Percentiles rank a stretch among this genome's conserved stretches.
These are phyloP conservation scores for Lignosus rhinocerotis DNA, from an alignment of 1,284 basidiomycete species.

Conservation along the genomic window DNA sequence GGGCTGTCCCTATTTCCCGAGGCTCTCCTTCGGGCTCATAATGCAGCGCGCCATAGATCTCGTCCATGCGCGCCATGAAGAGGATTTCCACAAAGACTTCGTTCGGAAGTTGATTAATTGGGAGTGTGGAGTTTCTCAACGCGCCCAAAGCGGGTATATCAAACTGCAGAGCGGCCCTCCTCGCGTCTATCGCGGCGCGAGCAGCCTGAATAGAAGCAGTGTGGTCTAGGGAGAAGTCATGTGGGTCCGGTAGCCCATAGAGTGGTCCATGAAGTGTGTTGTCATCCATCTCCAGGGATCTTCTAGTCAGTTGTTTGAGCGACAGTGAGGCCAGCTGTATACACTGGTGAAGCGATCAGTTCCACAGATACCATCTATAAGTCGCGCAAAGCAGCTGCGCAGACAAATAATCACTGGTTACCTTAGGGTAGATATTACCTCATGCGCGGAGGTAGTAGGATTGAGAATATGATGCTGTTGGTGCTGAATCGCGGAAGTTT, in stretches of 20 bases:
- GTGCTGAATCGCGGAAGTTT: too few relatives aligned
- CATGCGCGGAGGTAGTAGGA: too few relatives aligned
- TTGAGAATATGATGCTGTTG: too few relatives aligned
- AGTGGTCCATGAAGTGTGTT: not conserved
- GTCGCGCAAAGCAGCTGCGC: too few relatives aligned
- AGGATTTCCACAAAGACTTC: not conserved
- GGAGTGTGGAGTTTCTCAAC: not conserved
- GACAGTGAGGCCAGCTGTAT: too few relatives aligned
- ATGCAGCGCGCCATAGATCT: not conserved
- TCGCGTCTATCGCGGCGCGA: not conserved
- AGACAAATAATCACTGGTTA: too few relatives aligned
- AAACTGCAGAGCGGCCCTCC: not conserved
- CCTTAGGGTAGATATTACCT: too few relatives aligned
- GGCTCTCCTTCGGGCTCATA: not conserved
- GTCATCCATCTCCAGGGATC: not conserved
- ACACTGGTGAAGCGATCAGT: too few relatives aligned
- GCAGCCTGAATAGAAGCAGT: not conserved
- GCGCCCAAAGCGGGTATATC: not conserved
- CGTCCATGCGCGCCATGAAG: not conserved
- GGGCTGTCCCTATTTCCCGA: not conserved
- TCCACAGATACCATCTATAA: too few relatives aligned
- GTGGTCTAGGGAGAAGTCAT: not conserved
- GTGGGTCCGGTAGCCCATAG: not conserved
- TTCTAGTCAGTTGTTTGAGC: too few relatives aligned
- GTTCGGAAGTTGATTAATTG: not conserved